Conservation (phyloP, 164 flowering plant genomes). For the Tetracentron sinense region DNA sequence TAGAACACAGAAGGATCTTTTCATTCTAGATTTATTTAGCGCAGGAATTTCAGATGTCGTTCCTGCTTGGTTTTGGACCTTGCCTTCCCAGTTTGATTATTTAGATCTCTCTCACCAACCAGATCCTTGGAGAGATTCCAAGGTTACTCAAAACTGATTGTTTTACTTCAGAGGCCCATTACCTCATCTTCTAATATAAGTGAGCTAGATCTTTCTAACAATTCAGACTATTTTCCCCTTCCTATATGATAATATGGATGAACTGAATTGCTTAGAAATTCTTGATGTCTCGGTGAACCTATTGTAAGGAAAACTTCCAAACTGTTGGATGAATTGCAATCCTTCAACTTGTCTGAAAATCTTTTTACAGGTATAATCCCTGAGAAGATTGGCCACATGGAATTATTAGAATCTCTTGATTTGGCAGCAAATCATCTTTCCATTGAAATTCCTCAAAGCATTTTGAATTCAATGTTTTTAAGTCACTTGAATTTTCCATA, state of each 20-base stretch:
- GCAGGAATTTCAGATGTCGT: slow-evolving; percentile 7
- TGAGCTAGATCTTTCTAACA: slow-evolving; percentile 2
- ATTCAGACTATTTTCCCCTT: neutral
- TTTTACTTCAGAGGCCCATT: neutral
- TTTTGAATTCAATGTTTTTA: no score
- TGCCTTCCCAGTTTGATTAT: neutral
- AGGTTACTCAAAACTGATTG: neutral
- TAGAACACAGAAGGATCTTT: neutral
- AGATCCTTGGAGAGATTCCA: slow-evolving; percentile 1
- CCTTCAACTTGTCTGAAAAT: no score
- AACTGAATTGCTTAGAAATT: neutral
- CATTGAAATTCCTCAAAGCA: no score
- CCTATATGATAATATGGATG: neutral
- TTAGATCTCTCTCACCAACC: slow-evolving; percentile 13
- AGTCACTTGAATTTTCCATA: no score
- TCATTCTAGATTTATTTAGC: slow-evolving; percentile 5
- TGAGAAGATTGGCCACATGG: no score
- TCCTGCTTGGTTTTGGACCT: slow-evolving; percentile 14
- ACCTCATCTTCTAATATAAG: neutral
- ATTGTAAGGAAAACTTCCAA: slow-evolving; percentile 13
- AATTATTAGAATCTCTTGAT: no score
- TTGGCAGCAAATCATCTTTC: no score
- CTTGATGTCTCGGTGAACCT: slow-evolving; percentile 9
- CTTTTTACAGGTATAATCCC: no score
- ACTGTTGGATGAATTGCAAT: slow-evolving; percentile 10